phyloP scores from a whole-genome alignment of 2,329 filamentous ascomycete species.

The Triangularia setosa region DNA sequence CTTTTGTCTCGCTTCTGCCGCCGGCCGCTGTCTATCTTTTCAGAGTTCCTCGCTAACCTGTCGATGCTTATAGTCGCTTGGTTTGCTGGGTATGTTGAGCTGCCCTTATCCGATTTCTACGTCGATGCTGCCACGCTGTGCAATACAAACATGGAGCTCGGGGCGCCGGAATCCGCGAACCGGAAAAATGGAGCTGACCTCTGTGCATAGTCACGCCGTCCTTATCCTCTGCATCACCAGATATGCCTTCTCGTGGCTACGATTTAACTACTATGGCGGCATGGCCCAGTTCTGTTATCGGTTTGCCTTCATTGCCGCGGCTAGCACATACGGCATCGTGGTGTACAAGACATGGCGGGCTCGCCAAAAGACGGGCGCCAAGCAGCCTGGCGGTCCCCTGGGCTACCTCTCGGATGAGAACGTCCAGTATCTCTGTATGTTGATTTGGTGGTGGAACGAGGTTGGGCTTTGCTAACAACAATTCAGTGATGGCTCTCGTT shows the following conservation, averaged over 20 bases:
- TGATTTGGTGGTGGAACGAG: neutral
- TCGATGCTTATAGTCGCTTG: constrained; percentile 58
- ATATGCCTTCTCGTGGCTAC: constrained; percentile 81
- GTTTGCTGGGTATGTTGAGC: constrained; percentile 69
- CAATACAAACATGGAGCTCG: neutral
- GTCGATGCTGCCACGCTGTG: neutral
- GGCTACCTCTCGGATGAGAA: constrained; percentile 84
- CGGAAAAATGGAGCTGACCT: constrained; percentile 8
- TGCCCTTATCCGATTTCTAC: neutral
- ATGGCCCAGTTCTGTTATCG: constrained; percentile 84
- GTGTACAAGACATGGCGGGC: constrained; percentile 97
- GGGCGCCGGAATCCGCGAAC: constrained; percentile 11
- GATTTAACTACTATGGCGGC: constrained; percentile 78
- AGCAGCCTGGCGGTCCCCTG: constrained; percentile 55
- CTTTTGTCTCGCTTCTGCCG: neutral
- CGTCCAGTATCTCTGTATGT: constrained; percentile 91
- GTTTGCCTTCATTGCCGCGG: constrained; percentile 82
- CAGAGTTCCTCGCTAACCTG: constrained; percentile 33
- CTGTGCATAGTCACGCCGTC: constrained; percentile 66
- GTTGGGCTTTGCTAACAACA: neutral
- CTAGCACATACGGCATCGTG: constrained; percentile 92
- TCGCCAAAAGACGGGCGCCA: constrained; percentile 69
- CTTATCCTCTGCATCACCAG: constrained; percentile 79
- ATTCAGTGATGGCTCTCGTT: constrained; percentile 80
- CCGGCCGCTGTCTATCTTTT: neutral